Base-by-base conservation (phyloP, 2,329 filamentous ascomycete species). In the Aaosphaeria arxii region DNA sequence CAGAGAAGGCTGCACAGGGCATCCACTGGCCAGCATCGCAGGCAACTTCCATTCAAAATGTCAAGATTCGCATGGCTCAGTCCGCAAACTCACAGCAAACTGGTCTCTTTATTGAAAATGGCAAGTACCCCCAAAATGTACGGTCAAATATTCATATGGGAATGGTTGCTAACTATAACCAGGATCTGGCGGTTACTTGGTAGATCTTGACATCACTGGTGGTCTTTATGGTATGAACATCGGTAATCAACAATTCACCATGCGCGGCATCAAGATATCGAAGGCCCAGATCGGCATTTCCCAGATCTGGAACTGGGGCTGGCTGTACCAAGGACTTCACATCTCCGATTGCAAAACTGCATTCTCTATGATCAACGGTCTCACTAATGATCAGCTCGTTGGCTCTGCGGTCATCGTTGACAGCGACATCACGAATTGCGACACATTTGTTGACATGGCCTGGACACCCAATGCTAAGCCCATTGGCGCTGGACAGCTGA, bases 291-390 rank as follows among this genome's bases (percentile, higher is more conserved):
- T 77, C 1, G 80, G 77, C 13, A 81, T 86, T 44, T 76, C 75
- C 9, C 76, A 83, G 51, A 73, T 81, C 41, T 85, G 81, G 81
- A 71, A 82, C 52, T 85, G 82, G 82, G 79, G 79, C 2, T 85
- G 76, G 76, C 75, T 77, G 1, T 82, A 78, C 54, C 72, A 77
- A 42, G 71, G 71, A 7, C 64, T 84, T 43, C 72, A 50, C 3
- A 74, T 85, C 48, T 73, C 73, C 39, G 78, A 81, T 60, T 83
- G 80, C 56, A 61, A 63, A 1, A 73, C 76, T n/a, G 82, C 77
- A 4, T 70, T 85, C 13, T 74, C 78, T 17, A 80, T 85, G 68
- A 59, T 48, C 39, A 64, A 65, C 36, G 61, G 61, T 1, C 13
- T 30, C 11, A 39, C 42, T 4, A 11, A 11, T 30, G 17, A 43